Percentiles rank a stretch among this genome's conserved stretches.
Evolutionary conservation across 2,329 filamentous ascomycete species (phyloP).

Genomic region (Pseudofabraea citricarpa): DNA sequence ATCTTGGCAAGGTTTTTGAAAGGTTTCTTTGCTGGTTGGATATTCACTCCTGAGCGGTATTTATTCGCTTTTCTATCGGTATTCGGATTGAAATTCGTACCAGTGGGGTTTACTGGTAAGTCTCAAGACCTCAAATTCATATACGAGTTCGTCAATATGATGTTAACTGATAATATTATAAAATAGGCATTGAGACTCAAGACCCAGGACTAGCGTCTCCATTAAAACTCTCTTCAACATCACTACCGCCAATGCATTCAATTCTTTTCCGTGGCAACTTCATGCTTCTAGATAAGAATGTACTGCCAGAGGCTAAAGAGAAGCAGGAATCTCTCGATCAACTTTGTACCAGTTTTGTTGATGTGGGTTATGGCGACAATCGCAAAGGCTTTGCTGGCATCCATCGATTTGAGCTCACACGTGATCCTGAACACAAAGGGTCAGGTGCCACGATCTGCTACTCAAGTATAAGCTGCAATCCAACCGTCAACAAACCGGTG

Average conservation of each 20-base stretch:
- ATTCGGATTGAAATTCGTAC: constrained; percentile 7
- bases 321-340: not conserved
- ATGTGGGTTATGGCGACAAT: constrained; percentile 14
- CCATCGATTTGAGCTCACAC: constrained; percentile 12
- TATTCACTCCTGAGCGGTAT: constrained; percentile 10
- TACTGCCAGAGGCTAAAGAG: not conserved
- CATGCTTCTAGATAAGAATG: constrained; percentile 9
- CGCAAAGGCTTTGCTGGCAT: constrained; percentile 10
- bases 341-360: constrained; percentile 8
- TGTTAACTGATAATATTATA: not conserved
- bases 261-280: constrained; percentile 12
- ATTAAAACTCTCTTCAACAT: not conserved
- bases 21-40: constrained; percentile 15
- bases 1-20: constrained; percentile 12
- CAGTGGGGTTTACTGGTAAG: constrained; percentile 7
- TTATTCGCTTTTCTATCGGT: constrained; percentile 1
- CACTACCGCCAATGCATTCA: constrained; percentile 5
- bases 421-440: not conserved
- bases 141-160: not conserved
- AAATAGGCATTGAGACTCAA: not conserved
- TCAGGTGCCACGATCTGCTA: constrained; percentile 3
- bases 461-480: constrained; percentile 8
- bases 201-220: not conserved
- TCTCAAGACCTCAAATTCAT: not conserved
- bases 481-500: constrained; percentile 1